Evolutionary conservation across 345 rosid genomes (phyloP).

Genomic region (Noccaea caerulescens): DNA sequence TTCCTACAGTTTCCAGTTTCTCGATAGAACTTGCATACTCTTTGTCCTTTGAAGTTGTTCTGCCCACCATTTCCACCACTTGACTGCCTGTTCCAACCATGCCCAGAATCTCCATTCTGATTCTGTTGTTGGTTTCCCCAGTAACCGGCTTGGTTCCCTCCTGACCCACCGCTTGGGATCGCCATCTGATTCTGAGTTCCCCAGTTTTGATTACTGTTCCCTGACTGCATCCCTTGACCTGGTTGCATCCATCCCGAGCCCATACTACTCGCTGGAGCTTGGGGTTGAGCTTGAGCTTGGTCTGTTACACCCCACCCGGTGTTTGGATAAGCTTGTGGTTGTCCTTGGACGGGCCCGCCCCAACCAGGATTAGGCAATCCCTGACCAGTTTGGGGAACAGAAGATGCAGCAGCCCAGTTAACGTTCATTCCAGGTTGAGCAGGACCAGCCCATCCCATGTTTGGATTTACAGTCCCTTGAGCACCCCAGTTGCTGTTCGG

Average conservation of each 20-base stretch:
- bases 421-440: slow-evolving; percentile 54
- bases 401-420: slow-evolving; percentile 53
- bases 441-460: slow-evolving; percentile 69
- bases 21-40: slow-evolving; percentile 49
- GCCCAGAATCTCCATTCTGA: slow-evolving; percentile 64
- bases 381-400: slow-evolving; percentile 55
- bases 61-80: slow-evolving; percentile 36
- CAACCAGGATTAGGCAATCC: slow-evolving; percentile 57
- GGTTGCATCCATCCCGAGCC: slow-evolving; percentile 58
- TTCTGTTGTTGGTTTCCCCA: slow-evolving; percentile 67
- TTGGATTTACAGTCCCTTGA: slow-evolving; percentile 55
- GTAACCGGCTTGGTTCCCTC: slow-evolving; percentile 49
- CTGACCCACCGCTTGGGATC: slow-evolving; percentile 53
- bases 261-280: slow-evolving; percentile 43
- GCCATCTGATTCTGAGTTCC: slow-evolving; percentile 42
- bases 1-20: slow-evolving; percentile 74
- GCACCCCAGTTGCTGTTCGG: slow-evolving; percentile 61
- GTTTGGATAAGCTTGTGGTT: slow-evolving; percentile 55
- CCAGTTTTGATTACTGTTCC: slow-evolving; percentile 55
- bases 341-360: slow-evolving; percentile 60
- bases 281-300: slow-evolving; percentile 45
- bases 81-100: slow-evolving; percentile 54
- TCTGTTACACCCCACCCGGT: slow-evolving; percentile 62
- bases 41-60: slow-evolving; percentile 58
- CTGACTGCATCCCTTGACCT: slow-evolving; percentile 52